phyloP scores from a whole-genome alignment of 139 green algal genomes.

The Nannochloris sp. region DNA sequence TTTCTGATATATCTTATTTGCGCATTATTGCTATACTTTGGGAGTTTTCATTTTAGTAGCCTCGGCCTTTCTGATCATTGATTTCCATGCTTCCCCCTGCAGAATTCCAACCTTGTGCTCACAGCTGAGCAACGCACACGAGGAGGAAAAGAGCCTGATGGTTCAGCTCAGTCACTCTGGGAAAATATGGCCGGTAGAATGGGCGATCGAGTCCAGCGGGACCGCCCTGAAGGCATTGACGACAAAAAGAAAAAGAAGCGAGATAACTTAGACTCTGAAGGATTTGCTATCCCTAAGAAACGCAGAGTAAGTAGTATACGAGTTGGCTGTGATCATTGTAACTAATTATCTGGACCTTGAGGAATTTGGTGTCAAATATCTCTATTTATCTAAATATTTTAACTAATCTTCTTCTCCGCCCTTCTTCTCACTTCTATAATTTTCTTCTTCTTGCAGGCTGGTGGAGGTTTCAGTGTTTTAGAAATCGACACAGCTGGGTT shows the following conservation, averaged over 20 bases:
- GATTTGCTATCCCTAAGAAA: conserved; percentile 34
- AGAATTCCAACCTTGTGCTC: conserved; percentile 96
- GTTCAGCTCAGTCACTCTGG: conserved; percentile 82
- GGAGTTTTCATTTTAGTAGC: neutral
- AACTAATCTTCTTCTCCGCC: neutral
- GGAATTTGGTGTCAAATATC: neutral
- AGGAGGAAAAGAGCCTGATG: conserved; percentile 75
- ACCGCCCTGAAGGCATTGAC: conserved; percentile 52
- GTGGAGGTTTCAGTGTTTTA: conserved; percentile 51
- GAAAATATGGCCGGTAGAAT: conserved; percentile 77
- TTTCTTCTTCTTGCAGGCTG: neutral
- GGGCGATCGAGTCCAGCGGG: conserved; percentile 74
- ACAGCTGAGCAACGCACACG: conserved; percentile 75
- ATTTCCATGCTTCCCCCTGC: conserved; percentile 4
- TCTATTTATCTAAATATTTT: neutral
- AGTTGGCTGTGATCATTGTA: neutral
- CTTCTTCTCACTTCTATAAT: neutral
- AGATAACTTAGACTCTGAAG: neutral
- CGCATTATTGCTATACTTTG: neutral
- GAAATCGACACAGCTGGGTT: conserved; percentile 65
- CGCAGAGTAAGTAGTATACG: conserved; percentile 18
- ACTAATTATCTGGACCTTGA: neutral
- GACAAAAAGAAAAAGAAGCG: conserved; percentile 61
- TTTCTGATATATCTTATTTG: neutral
- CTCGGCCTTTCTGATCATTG: too few species aligned